Conservation (phyloP, 495 filamentous ascomycete genomes). For the Amniculicola lignicola region DNA sequence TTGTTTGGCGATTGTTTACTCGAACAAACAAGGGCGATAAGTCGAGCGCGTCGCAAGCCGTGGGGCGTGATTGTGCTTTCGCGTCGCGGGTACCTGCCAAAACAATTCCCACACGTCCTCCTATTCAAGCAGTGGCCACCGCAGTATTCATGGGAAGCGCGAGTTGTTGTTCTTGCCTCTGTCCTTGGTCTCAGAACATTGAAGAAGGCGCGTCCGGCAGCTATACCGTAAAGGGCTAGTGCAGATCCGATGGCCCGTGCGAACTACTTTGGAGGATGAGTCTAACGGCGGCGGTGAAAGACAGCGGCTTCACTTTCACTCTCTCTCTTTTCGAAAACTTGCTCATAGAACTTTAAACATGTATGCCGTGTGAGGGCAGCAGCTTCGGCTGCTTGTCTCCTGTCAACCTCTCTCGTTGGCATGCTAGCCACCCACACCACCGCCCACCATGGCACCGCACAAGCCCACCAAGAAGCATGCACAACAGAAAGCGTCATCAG, state of each 20-base stretch:
- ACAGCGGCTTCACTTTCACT: not conserved
- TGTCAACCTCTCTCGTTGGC: conserved; percentile 31
- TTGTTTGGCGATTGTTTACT: conserved; percentile 31
- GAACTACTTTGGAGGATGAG: no score
- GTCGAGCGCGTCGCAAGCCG: not conserved
- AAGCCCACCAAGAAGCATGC: conserved; percentile 40
- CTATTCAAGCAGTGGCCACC: no score
- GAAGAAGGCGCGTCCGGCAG: no score
- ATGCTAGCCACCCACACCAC: conserved; percentile 26
- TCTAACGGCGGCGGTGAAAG: not conserved
- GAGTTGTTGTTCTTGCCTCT: no score
- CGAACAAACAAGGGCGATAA: conserved; percentile 11
- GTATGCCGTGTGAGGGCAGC: conserved; percentile 38
- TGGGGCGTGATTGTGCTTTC: no score
- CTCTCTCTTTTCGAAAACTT: not conserved
- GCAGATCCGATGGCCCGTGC: no score
- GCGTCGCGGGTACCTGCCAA: no score
- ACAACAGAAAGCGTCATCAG: conserved; percentile 10
- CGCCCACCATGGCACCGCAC: conserved; percentile 40
- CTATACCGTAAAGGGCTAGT: no score
- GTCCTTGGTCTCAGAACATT: no score
- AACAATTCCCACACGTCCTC: no score
- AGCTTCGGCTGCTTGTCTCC: conserved; percentile 45
- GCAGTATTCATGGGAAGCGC: no score
- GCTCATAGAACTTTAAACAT: conserved; percentile 10